Evolutionary conservation across 306 rosid genomes (phyloP).

Genomic region (Vicia villosa): DNA sequence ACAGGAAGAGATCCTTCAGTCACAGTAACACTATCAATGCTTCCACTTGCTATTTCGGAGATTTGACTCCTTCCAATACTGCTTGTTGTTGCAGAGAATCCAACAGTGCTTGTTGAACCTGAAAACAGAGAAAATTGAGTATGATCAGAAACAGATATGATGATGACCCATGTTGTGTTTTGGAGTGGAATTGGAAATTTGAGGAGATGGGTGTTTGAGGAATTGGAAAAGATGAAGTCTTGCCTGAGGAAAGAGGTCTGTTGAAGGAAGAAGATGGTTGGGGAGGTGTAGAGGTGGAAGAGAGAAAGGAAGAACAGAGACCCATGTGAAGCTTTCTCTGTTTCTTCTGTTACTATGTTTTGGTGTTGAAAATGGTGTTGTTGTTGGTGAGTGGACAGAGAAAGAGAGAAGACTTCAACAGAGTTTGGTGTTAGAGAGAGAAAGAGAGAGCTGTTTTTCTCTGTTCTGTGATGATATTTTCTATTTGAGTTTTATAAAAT

Average conservation of each 20-base stretch:
- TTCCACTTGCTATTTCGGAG: conserved; percentile 57
- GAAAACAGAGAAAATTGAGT: neutral
- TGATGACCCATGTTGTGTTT: conserved; percentile 27
- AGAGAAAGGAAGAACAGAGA: conserved; percentile 54
- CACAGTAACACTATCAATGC: conserved; percentile 10
- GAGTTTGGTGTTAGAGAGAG: neutral
- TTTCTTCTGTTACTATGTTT: neutral
- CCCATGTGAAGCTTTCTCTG: conserved; percentile 50
- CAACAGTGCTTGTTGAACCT: conserved; percentile 51
- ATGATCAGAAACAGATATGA: neutral
- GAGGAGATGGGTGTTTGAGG: neutral
- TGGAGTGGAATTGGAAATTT: neutral
- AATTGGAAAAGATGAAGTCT: conserved; percentile 7
- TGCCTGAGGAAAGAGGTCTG: conserved; percentile 48
- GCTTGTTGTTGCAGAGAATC: conserved; percentile 55
- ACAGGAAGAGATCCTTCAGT: conserved; percentile 5
- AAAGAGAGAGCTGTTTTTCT: neutral
- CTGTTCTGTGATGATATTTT: conserved; percentile 15
- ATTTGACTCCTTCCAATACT: conserved; percentile 57
- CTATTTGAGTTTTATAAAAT: neutral
- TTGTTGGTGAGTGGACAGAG: neutral
- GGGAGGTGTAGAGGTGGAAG: conserved; percentile 6
- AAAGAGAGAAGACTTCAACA: neutral
- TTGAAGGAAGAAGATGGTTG: conserved; percentile 25
- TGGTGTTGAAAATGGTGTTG: neutral